Evolutionary conservation across 2,329 filamentous ascomycete species (phyloP), one percentile per base, ranked within the genome.

Genomic region (Stromatinia cepivora): DNA sequence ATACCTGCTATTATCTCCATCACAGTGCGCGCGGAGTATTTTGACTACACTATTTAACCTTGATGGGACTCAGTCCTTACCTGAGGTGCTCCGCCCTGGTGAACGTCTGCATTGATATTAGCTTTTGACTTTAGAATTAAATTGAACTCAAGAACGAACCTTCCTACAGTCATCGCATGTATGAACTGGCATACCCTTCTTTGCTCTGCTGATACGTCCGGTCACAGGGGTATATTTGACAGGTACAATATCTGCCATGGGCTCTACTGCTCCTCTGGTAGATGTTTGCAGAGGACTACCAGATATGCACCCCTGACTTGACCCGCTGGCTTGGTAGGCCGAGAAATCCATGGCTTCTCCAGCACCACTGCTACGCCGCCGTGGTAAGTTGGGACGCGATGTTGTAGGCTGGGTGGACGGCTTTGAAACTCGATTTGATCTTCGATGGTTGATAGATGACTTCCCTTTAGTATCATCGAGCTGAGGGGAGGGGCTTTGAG

Each of bases 71-170:
- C 8, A 15, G 34, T 53, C 57, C 73, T 77, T 73, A 88, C 86
- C 86, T 85, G 54, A 89, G 78, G 78, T 89, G 87, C 75, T 89
- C 87, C 42, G 87, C 87, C 75, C 87, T 81, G 17, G 86, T 88
- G 71, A 89, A 89, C 2, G 85, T 88, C 87, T 88, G 67, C 22
- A 54, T 56, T 45, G 34, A 56, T 28, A 67, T 75, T 52, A 78
- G 71, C 63, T 72, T 39, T 53, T 42, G 46, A 20, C 9, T 52
- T 52, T 15, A 11, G 15, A 25, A 28, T 7, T 8, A 25, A 25
- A 52, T 20, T 39, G 34, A 4, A 52, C 15, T 1, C 6, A 39
- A 64, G 46, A 28, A 61, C 71, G 52, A 70, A 77, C 76, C 72
- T 77, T 79, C 48, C 73, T 69, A 65, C 77, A 78, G 28, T 75